phyloP scores from a whole-genome alignment of 2,329 filamentous ascomycete genomes.

The Fusarium pininemorale region DNA sequence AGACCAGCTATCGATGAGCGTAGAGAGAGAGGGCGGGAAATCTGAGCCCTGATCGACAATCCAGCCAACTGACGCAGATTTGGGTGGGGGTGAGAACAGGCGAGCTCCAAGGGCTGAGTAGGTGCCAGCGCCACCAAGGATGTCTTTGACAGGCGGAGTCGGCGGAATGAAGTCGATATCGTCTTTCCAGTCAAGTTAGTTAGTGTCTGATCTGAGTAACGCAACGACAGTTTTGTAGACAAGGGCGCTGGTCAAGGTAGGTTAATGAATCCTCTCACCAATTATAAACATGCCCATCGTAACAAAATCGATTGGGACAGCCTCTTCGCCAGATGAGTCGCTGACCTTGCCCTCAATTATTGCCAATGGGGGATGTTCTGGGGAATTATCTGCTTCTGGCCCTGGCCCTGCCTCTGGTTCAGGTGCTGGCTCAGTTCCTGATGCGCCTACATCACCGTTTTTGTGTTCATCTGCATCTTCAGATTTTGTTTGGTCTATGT shows the following conservation, averaged over 20 bases:
- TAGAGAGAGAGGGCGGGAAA: conserved; percentile 75
- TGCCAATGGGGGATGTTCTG: neutral
- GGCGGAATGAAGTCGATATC: conserved; percentile 87
- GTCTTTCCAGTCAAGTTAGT: conserved; percentile 65
- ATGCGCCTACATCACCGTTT: neutral
- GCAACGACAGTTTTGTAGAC: neutral
- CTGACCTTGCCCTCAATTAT: neutral
- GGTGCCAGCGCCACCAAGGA: conserved; percentile 89
- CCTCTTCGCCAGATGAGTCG: neutral
- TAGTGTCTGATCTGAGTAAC: neutral
- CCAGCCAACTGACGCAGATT: conserved; percentile 81
- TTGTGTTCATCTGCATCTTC: neutral
- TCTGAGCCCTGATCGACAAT: conserved; percentile 90
- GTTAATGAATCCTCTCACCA: conserved; percentile 55
- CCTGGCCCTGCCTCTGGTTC: neutral
- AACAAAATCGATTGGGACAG: conserved; percentile 65
- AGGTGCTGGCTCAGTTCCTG: neutral
- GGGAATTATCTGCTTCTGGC: neutral
- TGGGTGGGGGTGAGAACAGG: conserved; percentile 77
- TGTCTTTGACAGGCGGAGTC: conserved; percentile 72
- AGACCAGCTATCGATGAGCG: conserved; percentile 76
- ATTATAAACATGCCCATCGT: conserved; percentile 80
- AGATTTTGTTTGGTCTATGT: neutral
- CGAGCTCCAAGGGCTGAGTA: conserved; percentile 90
- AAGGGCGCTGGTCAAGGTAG: neutral